Evolutionary conservation across 1,284 basidiomycete genomes (phyloP).

Genomic region (Meira nashicola): DNA sequence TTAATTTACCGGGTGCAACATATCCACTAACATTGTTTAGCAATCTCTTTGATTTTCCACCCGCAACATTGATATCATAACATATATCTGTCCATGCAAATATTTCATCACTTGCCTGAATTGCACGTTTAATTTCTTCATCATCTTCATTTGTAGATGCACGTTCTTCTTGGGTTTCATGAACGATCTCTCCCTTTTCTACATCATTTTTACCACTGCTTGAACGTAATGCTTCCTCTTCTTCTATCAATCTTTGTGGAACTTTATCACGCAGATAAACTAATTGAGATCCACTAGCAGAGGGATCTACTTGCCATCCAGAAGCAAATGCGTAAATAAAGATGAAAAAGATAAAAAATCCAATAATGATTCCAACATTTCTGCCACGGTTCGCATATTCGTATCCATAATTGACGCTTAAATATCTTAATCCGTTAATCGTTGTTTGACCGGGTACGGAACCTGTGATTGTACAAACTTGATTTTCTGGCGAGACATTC

Average conservation of each 20-base stretch:
- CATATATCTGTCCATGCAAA: slow-evolving; percentile 57
- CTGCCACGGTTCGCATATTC: slow-evolving; percentile 56
- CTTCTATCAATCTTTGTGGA: slow-evolving; percentile 3
- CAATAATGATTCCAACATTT: slow-evolving; percentile 46
- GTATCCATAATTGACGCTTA: slow-evolving; percentile 64
- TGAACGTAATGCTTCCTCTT: not conserved
- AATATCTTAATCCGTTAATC: slow-evolving; percentile 57
- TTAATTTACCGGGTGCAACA: slow-evolving; percentile 72
- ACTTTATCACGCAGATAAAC: slow-evolving; percentile 33
- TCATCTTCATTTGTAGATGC: slow-evolving; percentile 1
- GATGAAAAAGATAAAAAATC: not conserved
- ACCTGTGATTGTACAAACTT: slow-evolving; percentile 56
- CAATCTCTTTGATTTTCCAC: slow-evolving; percentile 60
- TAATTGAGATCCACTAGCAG: slow-evolving; percentile 35
- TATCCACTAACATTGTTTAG: slow-evolving; percentile 76
- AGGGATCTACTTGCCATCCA: slow-evolving; percentile 38
- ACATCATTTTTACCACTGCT: not conserved
- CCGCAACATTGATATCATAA: slow-evolving; percentile 58
- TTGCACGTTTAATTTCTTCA: slow-evolving; percentile 2
- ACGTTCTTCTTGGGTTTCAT: not conserved
- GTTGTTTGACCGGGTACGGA: slow-evolving; percentile 50
- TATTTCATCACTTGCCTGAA: slow-evolving; percentile 28
- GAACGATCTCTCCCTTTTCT: not conserved
- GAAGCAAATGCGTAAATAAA: slow-evolving; percentile 27
- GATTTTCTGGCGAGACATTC: slow-evolving; percentile 19